phyloP scores from a whole-genome alignment of 2,329 filamentous ascomycete genomes.

The Pseudogymnoascus sp. region DNA sequence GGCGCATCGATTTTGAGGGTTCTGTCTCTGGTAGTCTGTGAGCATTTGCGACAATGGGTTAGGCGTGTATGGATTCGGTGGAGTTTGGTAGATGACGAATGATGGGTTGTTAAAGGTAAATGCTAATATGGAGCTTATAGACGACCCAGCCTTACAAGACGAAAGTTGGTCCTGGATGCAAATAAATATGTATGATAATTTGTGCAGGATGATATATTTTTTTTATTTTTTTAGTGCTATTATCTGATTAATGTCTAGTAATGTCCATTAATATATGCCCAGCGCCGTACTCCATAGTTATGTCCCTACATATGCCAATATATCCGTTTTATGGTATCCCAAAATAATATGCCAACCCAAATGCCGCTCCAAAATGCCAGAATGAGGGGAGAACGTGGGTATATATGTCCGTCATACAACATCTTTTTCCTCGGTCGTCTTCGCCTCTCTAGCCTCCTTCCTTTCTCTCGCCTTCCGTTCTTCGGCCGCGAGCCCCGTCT shows the following conservation, averaged over 20 bases:
- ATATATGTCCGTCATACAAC: neutral
- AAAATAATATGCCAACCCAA: neutral
- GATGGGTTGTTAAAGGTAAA: neutral
- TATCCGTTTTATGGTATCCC: neutral
- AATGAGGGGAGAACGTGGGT: neutral
- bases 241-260: neutral
- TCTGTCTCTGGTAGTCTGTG: neutral
- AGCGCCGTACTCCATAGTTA: neutral
- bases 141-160: neutral
- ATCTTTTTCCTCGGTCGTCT: conserved; percentile 10
- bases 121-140: neutral
- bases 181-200: neutral
- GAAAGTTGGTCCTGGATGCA: neutral
- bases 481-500: conserved; percentile 33
- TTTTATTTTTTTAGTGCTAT: neutral
- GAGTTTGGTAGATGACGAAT: neutral
- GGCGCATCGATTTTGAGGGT: neutral
- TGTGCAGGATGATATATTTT: too few relatives aligned
- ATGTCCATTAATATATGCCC: neutral
- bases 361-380: neutral
- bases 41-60: neutral
- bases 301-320: neutral
- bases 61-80: neutral
- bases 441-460: conserved; percentile 11
- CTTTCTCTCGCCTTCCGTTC: conserved; percentile 15